Base-by-base conservation (phyloP, 2,329 filamentous ascomycete species). In the Penicillium sp. region DNA sequence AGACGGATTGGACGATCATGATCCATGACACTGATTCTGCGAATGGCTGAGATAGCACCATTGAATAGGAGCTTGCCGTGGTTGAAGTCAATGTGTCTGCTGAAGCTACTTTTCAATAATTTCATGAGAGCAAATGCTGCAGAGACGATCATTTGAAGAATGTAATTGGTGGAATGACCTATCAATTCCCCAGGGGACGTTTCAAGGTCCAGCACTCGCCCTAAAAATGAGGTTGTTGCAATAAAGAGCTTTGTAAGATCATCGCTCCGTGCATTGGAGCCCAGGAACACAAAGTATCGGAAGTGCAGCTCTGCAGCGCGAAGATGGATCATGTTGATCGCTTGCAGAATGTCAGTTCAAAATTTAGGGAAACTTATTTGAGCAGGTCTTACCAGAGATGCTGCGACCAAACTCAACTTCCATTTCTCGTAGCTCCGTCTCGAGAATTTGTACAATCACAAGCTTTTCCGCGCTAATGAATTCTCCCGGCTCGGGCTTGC, bases 81-180 rank as follows among this genome's bases (percentile, higher is more conserved):
- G 10, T 78, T 74, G 29, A 76, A 73, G 53, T 85, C 81, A 13
- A 81, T 76, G 33, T 81, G 77, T 18, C 74, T 72, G 15, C 80
- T 79, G 54, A 85, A 84, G 56, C 82, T 82, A 28, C 82, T 85
- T 65, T 86, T 85, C 50, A 86, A 74, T 1, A 87, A 74, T 57
- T 86, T 86, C 61, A 86, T 76, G 1, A 87, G 72, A 0, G 82
- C 81, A 57, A 85, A 85, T 2, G 81, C 83, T 5, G 81, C 83
- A 0, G 83, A 84, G 8, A 86, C 76, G 45, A 85, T 81, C 77
- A 86, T 85, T 62, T 86, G 83, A 61, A 85, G 79, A 51, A 87
- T 82, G 64, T 86, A 85, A 57, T 81, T 84, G 49, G 74, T 79
- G 8, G 79, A 79, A 52, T 83, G 78, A 51, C 76, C 75, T 13